Percentiles rank a stretch among this genome's conserved stretches.
Evolutionary conservation across 2,329 filamentous ascomycete genomes (phyloP).

Genomic region (Claviceps arundinis): DNA sequence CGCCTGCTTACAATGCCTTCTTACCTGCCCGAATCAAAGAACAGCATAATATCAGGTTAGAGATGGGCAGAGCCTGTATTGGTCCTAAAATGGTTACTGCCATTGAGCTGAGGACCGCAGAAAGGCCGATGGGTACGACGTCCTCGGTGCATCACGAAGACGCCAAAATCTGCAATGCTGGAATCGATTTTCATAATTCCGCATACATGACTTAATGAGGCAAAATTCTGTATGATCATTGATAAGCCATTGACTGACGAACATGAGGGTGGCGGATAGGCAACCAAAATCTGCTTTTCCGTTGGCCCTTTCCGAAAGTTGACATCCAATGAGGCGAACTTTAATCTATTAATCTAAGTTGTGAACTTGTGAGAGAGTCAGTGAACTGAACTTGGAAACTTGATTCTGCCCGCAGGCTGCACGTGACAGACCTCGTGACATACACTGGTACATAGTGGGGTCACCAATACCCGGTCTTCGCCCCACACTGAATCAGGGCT

Average conservation of each 20-base stretch:
- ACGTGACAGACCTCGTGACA: not conserved
- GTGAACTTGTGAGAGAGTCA: not conserved
- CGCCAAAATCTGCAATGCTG: not conserved
- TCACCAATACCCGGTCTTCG: not conserved
- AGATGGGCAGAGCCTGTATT: not conserved
- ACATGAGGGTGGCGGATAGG: not conserved
- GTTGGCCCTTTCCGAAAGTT: not conserved
- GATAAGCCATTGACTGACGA: not conserved
- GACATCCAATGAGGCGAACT: not conserved
- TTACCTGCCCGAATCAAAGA: not conserved
- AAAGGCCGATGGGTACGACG: not conserved
- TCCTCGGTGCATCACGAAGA: not conserved
- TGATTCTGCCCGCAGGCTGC: not conserved
- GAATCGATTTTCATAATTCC: not conserved
- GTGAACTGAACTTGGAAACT: too few relatives aligned
- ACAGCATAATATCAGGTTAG: not conserved
- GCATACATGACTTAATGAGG: not conserved
- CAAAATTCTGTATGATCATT: not conserved
- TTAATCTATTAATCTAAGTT: not conserved
- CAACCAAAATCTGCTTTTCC: not conserved
- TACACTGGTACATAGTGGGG: not conserved
- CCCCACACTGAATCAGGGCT: conserved; percentile 17
- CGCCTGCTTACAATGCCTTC: not conserved
- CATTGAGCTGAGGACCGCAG: not conserved
- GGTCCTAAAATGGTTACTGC: not conserved